Conservation (phyloP, 768 basidiomycete genomes). For the Serendipita vermifera region DNA sequence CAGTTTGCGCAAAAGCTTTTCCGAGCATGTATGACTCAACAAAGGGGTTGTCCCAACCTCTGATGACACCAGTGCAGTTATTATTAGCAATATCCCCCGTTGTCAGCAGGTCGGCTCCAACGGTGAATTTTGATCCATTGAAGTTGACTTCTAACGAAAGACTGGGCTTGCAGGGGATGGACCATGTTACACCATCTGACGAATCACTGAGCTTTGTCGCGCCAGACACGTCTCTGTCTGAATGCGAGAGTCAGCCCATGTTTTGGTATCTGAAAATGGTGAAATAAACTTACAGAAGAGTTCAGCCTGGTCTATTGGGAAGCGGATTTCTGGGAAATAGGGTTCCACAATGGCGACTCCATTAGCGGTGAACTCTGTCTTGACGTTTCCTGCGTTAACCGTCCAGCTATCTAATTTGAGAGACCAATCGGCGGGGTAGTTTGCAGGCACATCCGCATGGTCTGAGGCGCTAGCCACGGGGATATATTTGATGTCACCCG, state of each 20-base stretch:
- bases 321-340: slow-evolving; percentile 1
- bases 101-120: background rate
- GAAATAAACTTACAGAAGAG: background rate
- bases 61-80: background rate
- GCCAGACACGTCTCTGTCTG: background rate
- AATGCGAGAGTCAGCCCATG: background rate
- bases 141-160: background rate
- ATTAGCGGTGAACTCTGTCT: background rate
- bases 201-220: background rate
- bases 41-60: slow-evolving; percentile 6
- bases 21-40: background rate
- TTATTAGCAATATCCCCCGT: background rate
- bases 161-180: background rate
- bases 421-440: background rate
- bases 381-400: background rate
- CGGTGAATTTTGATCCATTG: background rate
- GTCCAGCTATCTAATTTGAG: slow-evolving; percentile 7
- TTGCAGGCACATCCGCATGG: background rate
- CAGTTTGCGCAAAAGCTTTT: background rate
- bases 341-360: background rate
- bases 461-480: background rate
- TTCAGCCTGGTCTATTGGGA: background rate
- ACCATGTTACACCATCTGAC: background rate
- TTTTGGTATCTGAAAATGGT: background rate
- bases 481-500: background rate